Percentiles rank a stretch among this genome's conserved stretches.
Conservation (phyloP, 2,329 filamentous ascomycete genomes). For the Metarhizium anisopliae region DNA sequence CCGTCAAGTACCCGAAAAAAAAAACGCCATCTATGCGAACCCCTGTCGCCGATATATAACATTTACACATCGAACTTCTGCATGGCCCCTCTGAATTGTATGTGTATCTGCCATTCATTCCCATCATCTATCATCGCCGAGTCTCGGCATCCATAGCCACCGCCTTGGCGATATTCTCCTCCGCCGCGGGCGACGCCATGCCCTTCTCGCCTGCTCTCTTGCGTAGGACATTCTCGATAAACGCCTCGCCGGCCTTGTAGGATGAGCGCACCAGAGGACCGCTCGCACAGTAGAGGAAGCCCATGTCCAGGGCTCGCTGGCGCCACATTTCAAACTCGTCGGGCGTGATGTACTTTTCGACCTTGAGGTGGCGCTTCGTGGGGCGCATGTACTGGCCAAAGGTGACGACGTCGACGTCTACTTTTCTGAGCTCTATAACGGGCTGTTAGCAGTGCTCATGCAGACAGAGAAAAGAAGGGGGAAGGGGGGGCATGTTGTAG, state of each 20-base stretch:
- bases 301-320: slow-evolving; percentile 82
- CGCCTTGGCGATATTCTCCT: slow-evolving; percentile 26
- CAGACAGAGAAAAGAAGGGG: background rate
- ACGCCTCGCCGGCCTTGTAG: slow-evolving; percentile 96
- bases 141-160: slow-evolving; percentile 27
- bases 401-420: slow-evolving; percentile 86
- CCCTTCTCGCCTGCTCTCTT: slow-evolving; percentile 54
- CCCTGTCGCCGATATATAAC: background rate
- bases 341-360: slow-evolving; percentile 89
- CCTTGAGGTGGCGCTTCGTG: slow-evolving; percentile 95
- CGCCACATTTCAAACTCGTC: slow-evolving; percentile 89
- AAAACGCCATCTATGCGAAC: slow-evolving; percentile 1
- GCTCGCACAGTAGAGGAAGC: slow-evolving; percentile 92
- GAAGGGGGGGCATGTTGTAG: no score
- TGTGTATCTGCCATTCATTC: background rate
- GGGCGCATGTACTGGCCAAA: slow-evolving; percentile 99
- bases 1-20: slow-evolving; percentile 14
- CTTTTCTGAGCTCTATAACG: slow-evolving; percentile 60
- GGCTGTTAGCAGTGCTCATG: background rate
- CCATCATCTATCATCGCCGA: slow-evolving; percentile 7
- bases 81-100: background rate
- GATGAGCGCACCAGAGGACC: slow-evolving; percentile 88
- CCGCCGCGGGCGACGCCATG: slow-evolving; percentile 15
- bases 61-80: background rate
- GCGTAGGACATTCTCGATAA: slow-evolving; percentile 95